Conservation (phyloP, 2,329 filamentous ascomycete genomes). For the Paecilomyces formosus region DNA sequence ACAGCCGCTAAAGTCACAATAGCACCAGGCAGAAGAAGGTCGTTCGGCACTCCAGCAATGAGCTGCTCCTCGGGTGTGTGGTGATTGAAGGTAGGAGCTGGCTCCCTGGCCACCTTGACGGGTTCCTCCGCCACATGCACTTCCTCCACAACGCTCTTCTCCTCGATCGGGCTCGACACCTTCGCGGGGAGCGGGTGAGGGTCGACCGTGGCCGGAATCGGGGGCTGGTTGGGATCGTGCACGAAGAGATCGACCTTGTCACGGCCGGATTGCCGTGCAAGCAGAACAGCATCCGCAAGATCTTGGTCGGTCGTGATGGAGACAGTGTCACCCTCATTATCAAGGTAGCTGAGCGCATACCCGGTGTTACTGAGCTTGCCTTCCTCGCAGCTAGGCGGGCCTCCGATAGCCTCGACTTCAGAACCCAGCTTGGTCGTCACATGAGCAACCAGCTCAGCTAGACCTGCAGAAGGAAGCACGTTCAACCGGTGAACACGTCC, state of each 20-base stretch:
- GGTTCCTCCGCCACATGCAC: conserved; percentile 46
- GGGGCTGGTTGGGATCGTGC: conserved; percentile 85
- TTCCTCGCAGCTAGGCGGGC: conserved; percentile 67
- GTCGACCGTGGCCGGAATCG: conserved; percentile 58
- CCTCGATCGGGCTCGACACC: conserved; percentile 46
- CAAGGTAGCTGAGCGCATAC: conserved; percentile 89
- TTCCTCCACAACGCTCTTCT: conserved; percentile 42
- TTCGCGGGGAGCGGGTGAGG: conserved; percentile 47
- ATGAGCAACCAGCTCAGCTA: conserved; percentile 67
- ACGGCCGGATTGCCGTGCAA: conserved; percentile 66
- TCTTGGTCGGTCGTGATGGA: conserved; percentile 96
- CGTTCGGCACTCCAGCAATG: conserved; percentile 87
- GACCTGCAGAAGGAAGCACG: conserved; percentile 69
- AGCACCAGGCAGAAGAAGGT: conserved; percentile 83
- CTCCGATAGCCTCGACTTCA: conserved; percentile 78
- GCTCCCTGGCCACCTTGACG: conserved; percentile 29
- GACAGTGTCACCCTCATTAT: conserved; percentile 93
- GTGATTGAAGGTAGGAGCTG: conserved; percentile 39
- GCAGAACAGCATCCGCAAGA: conserved; percentile 76
- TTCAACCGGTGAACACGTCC: conserved; percentile 91
- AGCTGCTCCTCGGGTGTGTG: conserved; percentile 62
- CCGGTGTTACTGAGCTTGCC: conserved; percentile 69
- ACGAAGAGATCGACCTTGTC: conserved; percentile 98
- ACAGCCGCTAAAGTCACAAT: conserved; percentile 93
- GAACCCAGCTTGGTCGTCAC: conserved; percentile 78